phyloP scores from a whole-genome alignment of 179 eudicot species.

The Spinacia oleracea region DNA sequence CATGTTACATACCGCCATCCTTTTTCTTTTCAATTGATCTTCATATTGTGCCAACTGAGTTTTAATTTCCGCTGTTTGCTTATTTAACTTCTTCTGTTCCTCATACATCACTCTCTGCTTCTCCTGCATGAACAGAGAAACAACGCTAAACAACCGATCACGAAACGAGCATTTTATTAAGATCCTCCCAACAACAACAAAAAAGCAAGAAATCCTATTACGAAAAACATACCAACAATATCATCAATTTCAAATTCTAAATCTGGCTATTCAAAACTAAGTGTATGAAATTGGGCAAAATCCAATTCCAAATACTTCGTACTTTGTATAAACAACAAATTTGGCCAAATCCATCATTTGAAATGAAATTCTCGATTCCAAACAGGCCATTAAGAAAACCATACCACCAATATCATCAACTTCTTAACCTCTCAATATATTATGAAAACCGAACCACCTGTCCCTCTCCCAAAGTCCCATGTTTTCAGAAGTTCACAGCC shows the following conservation, averaged over 20 bases:
- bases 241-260: too few relatives aligned
- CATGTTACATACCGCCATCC: slow-evolving; percentile 57
- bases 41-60: slow-evolving; percentile 83
- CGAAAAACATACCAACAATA: neutral
- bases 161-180: neutral
- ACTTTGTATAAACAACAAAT: too few relatives aligned
- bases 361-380: too few relatives aligned
- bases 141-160: neutral
- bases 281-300: too few relatives aligned
- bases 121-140: slow-evolving; percentile 46
- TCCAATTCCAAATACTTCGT: too few relatives aligned
- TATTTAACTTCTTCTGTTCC: slow-evolving; percentile 76
- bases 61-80: slow-evolving; percentile 75
- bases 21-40: slow-evolving; percentile 77
- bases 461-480: too few relatives aligned
- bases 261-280: too few relatives aligned
- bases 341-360: too few relatives aligned
- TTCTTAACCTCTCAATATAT: neutral
- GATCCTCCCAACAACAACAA: too few relatives aligned
- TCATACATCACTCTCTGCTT: slow-evolving; percentile 75
- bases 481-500: too few relatives aligned
- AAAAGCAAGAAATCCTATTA: neutral
- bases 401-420: neutral
- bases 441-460: too few relatives aligned
- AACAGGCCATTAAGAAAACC: too few relatives aligned